These are phyloP conservation scores for Lasiosphaeriaceae sp. DNA, from an alignment of 495 filamentous ascomycete species.

Conservation along the genomic window DNA sequence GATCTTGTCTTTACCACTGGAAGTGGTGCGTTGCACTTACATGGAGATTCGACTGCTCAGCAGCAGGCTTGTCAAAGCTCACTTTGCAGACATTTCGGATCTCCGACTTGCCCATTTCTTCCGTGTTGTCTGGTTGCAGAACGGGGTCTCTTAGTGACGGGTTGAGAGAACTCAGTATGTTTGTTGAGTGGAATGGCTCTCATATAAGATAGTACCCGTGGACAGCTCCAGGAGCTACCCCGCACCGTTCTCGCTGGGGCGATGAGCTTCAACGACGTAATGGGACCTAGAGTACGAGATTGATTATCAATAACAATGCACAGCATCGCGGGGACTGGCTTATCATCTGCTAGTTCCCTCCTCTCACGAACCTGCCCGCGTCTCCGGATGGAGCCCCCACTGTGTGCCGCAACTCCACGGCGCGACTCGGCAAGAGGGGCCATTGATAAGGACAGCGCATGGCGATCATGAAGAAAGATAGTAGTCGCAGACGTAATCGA, in stretches of 20 bases:
- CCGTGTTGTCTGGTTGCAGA: too few relatives aligned
- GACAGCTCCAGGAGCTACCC: not conserved
- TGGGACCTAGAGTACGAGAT: not conserved
- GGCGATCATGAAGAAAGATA: too few relatives aligned
- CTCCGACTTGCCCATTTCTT: conserved; percentile 27
- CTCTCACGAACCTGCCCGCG: not conserved
- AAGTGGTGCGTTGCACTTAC: too few relatives aligned
- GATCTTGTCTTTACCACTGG: too few relatives aligned
- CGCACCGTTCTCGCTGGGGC: not conserved
- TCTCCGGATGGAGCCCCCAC: not conserved
- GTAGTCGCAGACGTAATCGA: too few relatives aligned
- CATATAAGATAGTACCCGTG: too few relatives aligned
- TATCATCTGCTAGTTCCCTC: not conserved
- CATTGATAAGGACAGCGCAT: too few relatives aligned
- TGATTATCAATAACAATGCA: not conserved
- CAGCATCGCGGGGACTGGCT: not conserved
- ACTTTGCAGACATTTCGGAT: conserved; percentile 77
- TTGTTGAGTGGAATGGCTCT: too few relatives aligned
- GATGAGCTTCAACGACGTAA: not conserved
- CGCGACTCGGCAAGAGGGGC: too few relatives aligned
- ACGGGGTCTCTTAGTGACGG: too few relatives aligned
- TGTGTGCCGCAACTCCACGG: not conserved
- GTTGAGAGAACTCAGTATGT: too few relatives aligned
- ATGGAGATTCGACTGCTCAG: conserved; percentile 70
- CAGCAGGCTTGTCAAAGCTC: conserved; percentile 70